Base-by-base conservation (phyloP, 2,329 filamentous ascomycete species). In the Cercospora sojina region DNA sequence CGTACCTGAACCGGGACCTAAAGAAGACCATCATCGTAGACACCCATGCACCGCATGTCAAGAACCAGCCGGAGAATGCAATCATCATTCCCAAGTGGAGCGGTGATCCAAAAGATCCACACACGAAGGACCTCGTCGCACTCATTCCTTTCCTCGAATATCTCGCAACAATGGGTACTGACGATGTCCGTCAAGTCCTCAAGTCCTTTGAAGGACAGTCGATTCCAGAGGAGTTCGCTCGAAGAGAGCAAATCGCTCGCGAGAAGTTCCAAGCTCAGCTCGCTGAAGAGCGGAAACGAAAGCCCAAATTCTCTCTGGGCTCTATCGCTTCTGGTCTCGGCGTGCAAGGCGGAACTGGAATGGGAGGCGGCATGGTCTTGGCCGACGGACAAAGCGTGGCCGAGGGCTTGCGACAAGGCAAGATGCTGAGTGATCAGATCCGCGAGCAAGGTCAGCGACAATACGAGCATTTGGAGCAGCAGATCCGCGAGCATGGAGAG, bases 81-180 rank as follows among this genome's bases (percentile, higher is more conserved):
- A 95, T 99, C 72, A 83, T 98, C 56, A 83, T 99, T 31, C 88
- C 92, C 31, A 93, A 93, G 74, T 99, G 95, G 95, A 91, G 85
- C 64, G 95, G 95, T 35, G 86, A 96, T 71, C 80, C 88, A 56
- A 87, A 89, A 73, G 94, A 99, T 79, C 70, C 75, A 2, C 75
- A 77, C 65, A 72, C 72, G 57, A 92, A 89, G 77, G 91, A 92
- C 56, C 89, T 99, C 10, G 91, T 99, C 23, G 87, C 89, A 3
- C 83, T 97, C 58, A 96, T 99, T 66, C 95, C 95, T 12, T 97
- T 99, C 87, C 88, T 99, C 69, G 95, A 99, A 82, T 98, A 97
- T 80, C 88, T 99, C 71, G 92, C 93, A 71, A 95, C 93, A 20
- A 97, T 98, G 91, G 90, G 93, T 71, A 91, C 92, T 73, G 85